phyloP scores from a whole-genome alignment of 1,139 yeast genomes.

The Ogataea hybrid region DNA sequence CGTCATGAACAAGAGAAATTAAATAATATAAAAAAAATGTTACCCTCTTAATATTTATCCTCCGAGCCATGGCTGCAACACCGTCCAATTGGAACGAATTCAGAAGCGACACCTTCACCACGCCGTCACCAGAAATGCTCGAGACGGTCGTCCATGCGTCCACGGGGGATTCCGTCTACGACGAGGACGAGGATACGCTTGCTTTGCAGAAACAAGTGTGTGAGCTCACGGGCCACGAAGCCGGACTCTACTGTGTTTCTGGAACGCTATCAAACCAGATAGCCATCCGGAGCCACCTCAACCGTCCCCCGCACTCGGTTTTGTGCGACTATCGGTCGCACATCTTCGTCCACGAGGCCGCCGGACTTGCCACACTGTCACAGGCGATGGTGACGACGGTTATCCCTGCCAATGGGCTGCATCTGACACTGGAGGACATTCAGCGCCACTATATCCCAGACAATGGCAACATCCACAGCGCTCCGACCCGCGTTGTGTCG shows the following conservation, averaged over 20 bases:
- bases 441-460: constrained; percentile 63
- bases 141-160: constrained; percentile 59
- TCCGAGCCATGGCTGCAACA: background rate
- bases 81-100: constrained; percentile 37
- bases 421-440: constrained; percentile 80
- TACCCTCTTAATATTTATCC: constrained; percentile 6
- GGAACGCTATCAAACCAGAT: constrained; percentile 93
- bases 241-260: constrained; percentile 80
- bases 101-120: constrained; percentile 90
- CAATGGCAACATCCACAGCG: constrained; percentile 82
- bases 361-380: constrained; percentile 83
- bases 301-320: constrained; percentile 84
- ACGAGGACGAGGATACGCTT: constrained; percentile 73
- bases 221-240: constrained; percentile 73
- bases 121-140: constrained; percentile 79
- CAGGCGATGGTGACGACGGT: constrained; percentile 93
- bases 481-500: constrained; percentile 83
- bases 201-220: constrained; percentile 67
- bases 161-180: constrained; percentile 85
- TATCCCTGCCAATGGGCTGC: constrained; percentile 67
- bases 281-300: constrained; percentile 72
- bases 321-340: constrained; percentile 86
- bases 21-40: background rate
- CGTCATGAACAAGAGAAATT: constrained; percentile 8
- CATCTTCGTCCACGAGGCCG: constrained; percentile 82